Conservation (phyloP, 2,329 filamentous ascomycete species). For the Aspergillus clavatus region DNA sequence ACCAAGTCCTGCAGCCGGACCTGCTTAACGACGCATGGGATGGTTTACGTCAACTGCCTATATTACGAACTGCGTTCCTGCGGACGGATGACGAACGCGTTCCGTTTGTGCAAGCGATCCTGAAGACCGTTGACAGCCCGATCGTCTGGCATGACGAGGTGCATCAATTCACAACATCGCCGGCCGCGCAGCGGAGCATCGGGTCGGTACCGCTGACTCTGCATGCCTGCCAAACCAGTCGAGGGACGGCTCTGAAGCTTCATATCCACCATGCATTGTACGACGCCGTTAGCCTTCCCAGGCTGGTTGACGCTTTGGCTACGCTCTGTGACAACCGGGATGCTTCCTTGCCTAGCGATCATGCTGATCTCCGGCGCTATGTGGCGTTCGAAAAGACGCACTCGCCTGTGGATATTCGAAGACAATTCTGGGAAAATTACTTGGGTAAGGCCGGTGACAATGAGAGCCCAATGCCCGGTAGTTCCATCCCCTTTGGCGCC, state of each 20-base stretch:
- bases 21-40: slow-evolving; percentile 59
- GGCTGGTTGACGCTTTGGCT: slow-evolving; percentile 53
- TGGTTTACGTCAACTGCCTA: slow-evolving; percentile 51
- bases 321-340: slow-evolving; percentile 34
- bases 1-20: slow-evolving; percentile 33
- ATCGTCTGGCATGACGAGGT: slow-evolving; percentile 25
- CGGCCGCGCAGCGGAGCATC: slow-evolving; percentile 12
- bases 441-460: slow-evolving; percentile 18
- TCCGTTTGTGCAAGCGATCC: slow-evolving; percentile 62
- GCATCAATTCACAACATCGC: not conserved
- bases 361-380: slow-evolving; percentile 37
- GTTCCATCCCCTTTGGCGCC: slow-evolving; percentile 3
- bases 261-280: slow-evolving; percentile 83
- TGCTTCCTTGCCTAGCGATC: slow-evolving; percentile 12
- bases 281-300: slow-evolving; percentile 65
- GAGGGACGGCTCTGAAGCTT: slow-evolving; percentile 43
- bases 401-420: slow-evolving; percentile 24
- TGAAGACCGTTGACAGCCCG: slow-evolving; percentile 38
- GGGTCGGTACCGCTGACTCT: slow-evolving; percentile 29
- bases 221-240: slow-evolving; percentile 27
- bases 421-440: slow-evolving; percentile 45
- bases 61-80: slow-evolving; percentile 66
- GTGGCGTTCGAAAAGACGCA: slow-evolving; percentile 32
- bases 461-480: not conserved
- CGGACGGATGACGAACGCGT: slow-evolving; percentile 43